Evolutionary conservation across 768 basidiomycete species (phyloP), one percentile per base, ranked within the genome.

Genomic region (Grammothele lineata): DNA sequence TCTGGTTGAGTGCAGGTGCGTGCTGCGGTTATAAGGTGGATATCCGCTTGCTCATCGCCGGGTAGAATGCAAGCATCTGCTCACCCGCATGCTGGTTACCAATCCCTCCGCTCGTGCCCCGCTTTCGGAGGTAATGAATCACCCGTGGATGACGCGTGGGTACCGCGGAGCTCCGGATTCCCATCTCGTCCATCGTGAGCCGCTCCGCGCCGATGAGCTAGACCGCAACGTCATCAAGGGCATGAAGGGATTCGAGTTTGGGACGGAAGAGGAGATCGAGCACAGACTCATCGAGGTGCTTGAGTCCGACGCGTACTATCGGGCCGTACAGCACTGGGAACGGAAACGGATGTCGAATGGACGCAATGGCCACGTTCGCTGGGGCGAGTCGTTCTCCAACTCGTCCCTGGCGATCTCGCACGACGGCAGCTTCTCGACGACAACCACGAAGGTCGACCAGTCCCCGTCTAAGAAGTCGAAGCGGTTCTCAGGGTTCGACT

Each of bases 221-320:
- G 93, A 98, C 64, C 78, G 76, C 24, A 78, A 83, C 30, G 90
- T 98, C 49, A 78, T 99, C 60, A 77, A 77, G 26, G 85, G 85
- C 40, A 98, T 97, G 96, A 83, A 84, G 35, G 95, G 95, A 4
- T 97, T 99, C 68, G 95, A 97, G 60, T 97, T 99, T 56, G 96
- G 96, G 14, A 72, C 85, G 0, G 85, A 87, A 40, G 86, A 87
- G 4, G 88, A 95, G 11, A 90, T 98, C 45, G 85, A 91, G 64
- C 72, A 73, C 34, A 83, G 74, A 60, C 76, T 97, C 3, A 60
- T 77, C 9, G 73, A 78, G 1, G 76, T 96, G 18, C 78, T 98
- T 19, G 79, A 82, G 53, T 83, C 85, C 0, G 92, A 96, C 23
- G 61, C 69, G 1, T 99, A 97, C 66, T 66, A 73, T 8, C 77